These are phyloP conservation scores for Candida michaelii DNA, from an alignment of 805 yeast genomes.

Conservation along the genomic window DNA sequence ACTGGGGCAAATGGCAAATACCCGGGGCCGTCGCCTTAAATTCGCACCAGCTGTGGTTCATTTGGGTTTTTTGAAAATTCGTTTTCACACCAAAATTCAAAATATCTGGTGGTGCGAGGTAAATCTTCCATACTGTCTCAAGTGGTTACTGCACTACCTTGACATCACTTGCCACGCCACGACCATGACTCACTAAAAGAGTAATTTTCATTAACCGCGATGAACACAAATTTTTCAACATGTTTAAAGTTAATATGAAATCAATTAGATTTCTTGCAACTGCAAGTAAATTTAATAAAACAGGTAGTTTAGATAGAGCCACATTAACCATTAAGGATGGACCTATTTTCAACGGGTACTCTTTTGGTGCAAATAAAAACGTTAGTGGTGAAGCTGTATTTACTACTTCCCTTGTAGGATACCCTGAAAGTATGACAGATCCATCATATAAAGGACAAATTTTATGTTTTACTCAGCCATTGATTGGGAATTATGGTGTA, in stretches of 20 bases:
- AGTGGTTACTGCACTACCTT: background rate
- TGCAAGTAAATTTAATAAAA: slow-evolving; percentile 34
- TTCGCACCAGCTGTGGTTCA: no score
- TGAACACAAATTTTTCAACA: slow-evolving; percentile 20
- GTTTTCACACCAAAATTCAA: no score
- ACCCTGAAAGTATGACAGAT: slow-evolving; percentile 98
- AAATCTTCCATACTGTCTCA: background rate
- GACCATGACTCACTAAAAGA: slow-evolving; percentile 10
- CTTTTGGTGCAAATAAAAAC: slow-evolving; percentile 93
- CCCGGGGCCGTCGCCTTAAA: no score
- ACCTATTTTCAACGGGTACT: slow-evolving; percentile 87
- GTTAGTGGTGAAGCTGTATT: slow-evolving; percentile 97
- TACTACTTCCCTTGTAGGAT: slow-evolving; percentile 96
- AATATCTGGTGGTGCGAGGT: no score
- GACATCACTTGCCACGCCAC: background rate
- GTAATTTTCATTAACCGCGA: slow-evolving; percentile 29
- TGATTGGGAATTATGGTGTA: slow-evolving; percentile 98
- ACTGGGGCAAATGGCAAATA: no score
- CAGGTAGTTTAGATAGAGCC: slow-evolving; percentile 66
- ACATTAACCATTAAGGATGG: slow-evolving; percentile 90
- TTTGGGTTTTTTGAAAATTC: no score
- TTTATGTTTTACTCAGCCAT: slow-evolving; percentile 93
- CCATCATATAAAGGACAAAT: slow-evolving; percentile 98
- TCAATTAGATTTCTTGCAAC: slow-evolving; percentile 28
- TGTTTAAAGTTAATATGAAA: slow-evolving; percentile 1